These are phyloP conservation scores for Gentiana macrophylla DNA, from an alignment of 257 asterid species.

Conservation along the genomic window DNA sequence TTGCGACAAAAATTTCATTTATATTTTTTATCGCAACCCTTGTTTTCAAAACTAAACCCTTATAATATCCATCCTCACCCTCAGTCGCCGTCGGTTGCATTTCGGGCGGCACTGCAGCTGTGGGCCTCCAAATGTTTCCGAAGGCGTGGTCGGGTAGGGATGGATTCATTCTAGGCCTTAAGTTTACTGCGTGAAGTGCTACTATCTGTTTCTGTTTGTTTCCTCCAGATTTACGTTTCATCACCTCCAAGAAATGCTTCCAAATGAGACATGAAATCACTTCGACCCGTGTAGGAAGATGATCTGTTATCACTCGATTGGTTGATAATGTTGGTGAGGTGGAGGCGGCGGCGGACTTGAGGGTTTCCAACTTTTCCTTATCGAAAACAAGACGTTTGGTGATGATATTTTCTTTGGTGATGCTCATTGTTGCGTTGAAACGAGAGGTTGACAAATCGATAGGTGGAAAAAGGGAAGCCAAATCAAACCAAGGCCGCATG, in stretches of 20 bases:
- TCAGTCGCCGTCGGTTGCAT: no score
- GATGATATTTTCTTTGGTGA: conserved; percentile 7
- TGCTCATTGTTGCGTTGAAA: conserved; percentile 5
- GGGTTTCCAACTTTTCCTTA: conserved; percentile 17
- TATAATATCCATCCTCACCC: neutral
- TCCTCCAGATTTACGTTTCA: neutral
- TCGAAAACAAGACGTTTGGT: conserved; percentile 21
- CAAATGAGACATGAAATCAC: conserved; percentile 30
- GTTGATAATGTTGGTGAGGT: no score
- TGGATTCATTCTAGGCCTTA: neutral
- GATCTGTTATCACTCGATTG: neutral
- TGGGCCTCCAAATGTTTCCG: conserved; percentile 15
- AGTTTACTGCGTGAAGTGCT: conserved; percentile 23
- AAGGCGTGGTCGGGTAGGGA: conserved; percentile 12
- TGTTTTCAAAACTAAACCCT: conserved; percentile 9
- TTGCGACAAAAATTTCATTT: conserved; percentile 4
- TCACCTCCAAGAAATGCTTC: conserved; percentile 10
- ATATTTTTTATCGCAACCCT: conserved; percentile 19
- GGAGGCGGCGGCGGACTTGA: conserved; percentile 7
- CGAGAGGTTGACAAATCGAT: conserved; percentile 8
- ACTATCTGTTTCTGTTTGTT: neutral
- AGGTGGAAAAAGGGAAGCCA: conserved; percentile 16
- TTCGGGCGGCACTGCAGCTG: conserved; percentile 2
- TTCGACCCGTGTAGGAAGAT: conserved; percentile 38
- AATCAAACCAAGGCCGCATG: conserved; percentile 9